Evolutionary conservation across 257 asterid genomes (phyloP).

Genomic region (Capsicum rhomboideum): DNA sequence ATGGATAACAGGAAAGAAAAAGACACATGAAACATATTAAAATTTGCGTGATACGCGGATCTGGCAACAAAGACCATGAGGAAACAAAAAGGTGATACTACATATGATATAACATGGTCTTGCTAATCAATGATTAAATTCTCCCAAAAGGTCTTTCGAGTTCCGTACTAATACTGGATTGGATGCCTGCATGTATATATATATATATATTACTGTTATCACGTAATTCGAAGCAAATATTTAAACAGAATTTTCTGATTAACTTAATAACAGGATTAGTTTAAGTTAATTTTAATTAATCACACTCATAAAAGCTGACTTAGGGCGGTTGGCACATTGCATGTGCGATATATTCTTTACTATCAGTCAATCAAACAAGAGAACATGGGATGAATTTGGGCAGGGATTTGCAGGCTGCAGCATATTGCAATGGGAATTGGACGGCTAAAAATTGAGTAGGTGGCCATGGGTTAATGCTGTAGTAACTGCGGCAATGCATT

Average conservation of each 20-base stretch:
- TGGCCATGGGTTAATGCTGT: slow-evolving; percentile 3
- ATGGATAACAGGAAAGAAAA: slow-evolving; percentile 15
- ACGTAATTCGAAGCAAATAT: background rate
- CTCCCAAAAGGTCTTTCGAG: background rate
- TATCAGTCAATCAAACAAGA: background rate
- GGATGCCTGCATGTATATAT: background rate
- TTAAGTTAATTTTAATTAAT: background rate
- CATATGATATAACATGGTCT: background rate
- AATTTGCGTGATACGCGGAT: slow-evolving; percentile 29
- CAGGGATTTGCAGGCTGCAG: background rate
- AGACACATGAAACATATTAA: slow-evolving; percentile 11
- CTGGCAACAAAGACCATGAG: slow-evolving; percentile 51
- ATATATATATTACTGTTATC: background rate
- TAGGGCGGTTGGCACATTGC: background rate
- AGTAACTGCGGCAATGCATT: background rate
- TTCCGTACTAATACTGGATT: background rate
- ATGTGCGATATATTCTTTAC: slow-evolving; percentile 13
- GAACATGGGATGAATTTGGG: background rate
- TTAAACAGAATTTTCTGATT: background rate
- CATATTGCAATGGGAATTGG: background rate
- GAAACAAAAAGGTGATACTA: slow-evolving; percentile 6
- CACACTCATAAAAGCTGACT: background rate
- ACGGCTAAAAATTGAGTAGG: slow-evolving; percentile 3
- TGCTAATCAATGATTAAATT: slow-evolving; percentile 1
- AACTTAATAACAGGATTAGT: background rate